A percentile compares a stretch with the other conserved stretches of the same genome.
Conservation (phyloP, 108 stramenopile species). For the Chaetoceros muelleri region DNA sequence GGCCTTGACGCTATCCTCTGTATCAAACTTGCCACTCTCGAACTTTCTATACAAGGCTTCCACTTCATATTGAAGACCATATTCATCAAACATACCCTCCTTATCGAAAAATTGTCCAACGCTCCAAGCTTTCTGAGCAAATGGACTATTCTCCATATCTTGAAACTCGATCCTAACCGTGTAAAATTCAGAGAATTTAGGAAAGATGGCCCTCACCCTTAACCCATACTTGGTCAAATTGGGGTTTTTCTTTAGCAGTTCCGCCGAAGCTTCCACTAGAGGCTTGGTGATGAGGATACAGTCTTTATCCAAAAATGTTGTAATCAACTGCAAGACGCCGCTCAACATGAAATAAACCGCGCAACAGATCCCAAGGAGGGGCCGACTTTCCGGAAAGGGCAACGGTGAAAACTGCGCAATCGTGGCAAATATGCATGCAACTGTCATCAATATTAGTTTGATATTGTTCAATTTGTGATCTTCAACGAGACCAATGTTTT, state of each 20-base stretch:
- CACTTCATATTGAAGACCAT: constrained; percentile 53
- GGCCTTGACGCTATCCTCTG: constrained; percentile 10
- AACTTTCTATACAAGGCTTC: constrained; percentile 51
- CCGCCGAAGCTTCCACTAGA: constrained; percentile 14
- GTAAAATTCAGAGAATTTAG: constrained; percentile 81
- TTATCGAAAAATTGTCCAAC: constrained; percentile 88
- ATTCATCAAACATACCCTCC: constrained; percentile 87
- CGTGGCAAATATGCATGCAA: constrained; percentile 86
- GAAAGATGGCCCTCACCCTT: constrained; percentile 69
- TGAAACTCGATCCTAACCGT: constrained; percentile 72
- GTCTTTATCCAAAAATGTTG: constrained; percentile 89
- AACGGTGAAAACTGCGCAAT: constrained; percentile 89
- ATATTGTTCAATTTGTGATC: constrained; percentile 82
- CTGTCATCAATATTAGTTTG: constrained; percentile 83
- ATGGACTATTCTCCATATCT: constrained; percentile 21
- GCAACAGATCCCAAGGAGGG: constrained; percentile 85
- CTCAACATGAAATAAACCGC: constrained; percentile 82
- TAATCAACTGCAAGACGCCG: constrained; percentile 85
- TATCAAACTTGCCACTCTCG: constrained; percentile 56
- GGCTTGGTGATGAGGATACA: constrained; percentile 80
- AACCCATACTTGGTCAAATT: constrained; percentile 52
- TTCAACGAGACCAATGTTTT: constrained; percentile 47
- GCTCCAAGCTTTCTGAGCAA: constrained; percentile 65
- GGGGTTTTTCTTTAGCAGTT: constrained; percentile 34
- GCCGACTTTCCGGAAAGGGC: constrained; percentile 87